phyloP scores from a whole-genome alignment of 2,329 filamentous ascomycete species.

The Diaporthe eres region DNA sequence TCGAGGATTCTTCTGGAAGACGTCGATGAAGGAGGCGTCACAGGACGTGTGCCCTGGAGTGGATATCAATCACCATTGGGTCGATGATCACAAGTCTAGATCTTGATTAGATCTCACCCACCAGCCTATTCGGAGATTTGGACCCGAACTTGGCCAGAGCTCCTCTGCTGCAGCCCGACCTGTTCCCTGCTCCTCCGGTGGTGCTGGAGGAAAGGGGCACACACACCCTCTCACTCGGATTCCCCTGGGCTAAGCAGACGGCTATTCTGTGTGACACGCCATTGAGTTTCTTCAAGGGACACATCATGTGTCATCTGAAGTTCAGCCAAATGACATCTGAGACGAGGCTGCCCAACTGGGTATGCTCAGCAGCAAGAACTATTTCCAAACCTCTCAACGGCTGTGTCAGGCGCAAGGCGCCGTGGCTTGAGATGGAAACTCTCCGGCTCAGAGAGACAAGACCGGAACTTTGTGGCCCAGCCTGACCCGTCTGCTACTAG shows the following conservation, averaged over 20 bases:
- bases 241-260: background rate
- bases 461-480: background rate
- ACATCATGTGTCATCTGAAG: conserved; percentile 1
- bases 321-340: conserved; percentile 12
- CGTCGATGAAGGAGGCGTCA: background rate
- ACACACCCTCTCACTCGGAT: background rate
- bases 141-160: conserved; percentile 7
- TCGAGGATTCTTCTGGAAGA: conserved; percentile 17
- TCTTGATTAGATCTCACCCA: conserved; percentile 20
- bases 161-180: background rate
- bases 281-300: conserved; percentile 2
- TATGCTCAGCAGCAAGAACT: background rate
- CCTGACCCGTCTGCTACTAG: background rate
- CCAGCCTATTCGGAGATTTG: background rate
- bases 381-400: background rate
- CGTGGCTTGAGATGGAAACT: background rate
- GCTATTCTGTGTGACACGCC: background rate
- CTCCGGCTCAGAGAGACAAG: background rate
- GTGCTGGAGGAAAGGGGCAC: background rate
- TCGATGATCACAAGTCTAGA: conserved; percentile 23
- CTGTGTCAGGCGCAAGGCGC: background rate
- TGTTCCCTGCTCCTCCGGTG: background rate
- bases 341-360: conserved; percentile 12
- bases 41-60: background rate
- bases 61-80: background rate